Percentiles rank a stretch among this genome's conserved stretches.
phyloP scores from a whole-genome alignment of 345 rosid genomes.

The Pugionium cornutum region DNA sequence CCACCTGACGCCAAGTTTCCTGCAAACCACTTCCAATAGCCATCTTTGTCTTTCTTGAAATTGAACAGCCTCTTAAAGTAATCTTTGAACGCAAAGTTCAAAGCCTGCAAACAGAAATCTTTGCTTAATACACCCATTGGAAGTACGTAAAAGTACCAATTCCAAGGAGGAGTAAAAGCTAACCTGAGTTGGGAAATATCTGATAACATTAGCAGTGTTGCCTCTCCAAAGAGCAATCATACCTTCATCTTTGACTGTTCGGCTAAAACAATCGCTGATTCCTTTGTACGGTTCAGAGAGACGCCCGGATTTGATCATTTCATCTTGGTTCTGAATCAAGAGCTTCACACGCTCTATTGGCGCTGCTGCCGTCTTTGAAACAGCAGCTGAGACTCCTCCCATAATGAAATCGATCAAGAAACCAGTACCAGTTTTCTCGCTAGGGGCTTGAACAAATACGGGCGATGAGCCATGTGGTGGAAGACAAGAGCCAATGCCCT shows the following conservation, averaged over 20 bases:
- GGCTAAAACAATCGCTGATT: slow-evolving; percentile 66
- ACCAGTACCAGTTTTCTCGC: slow-evolving; percentile 77
- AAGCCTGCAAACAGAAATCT: slow-evolving; percentile 41
- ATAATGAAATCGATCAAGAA: slow-evolving; percentile 72
- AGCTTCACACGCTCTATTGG: slow-evolving; percentile 91
- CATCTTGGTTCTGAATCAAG: slow-evolving; percentile 87
- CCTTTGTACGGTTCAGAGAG: slow-evolving; percentile 86
- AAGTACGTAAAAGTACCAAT: not conserved
- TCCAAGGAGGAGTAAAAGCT: slow-evolving; percentile 30
- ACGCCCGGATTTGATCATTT: slow-evolving; percentile 75
- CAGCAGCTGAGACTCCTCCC: slow-evolving; percentile 93
- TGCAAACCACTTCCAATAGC: slow-evolving; percentile 95
- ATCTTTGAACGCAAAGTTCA: slow-evolving; percentile 94
- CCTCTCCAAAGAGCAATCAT: slow-evolving; percentile 76
- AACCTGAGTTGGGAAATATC: slow-evolving; percentile 88
- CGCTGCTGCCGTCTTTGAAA: slow-evolving; percentile 84
- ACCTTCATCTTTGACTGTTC: slow-evolving; percentile 73
- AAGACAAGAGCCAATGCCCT: slow-evolving; percentile 36
- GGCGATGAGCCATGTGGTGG: slow-evolving; percentile 39
- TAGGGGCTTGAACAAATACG: slow-evolving; percentile 57
- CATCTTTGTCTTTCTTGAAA: slow-evolving; percentile 90
- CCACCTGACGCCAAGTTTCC: slow-evolving; percentile 92
- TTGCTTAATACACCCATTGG: slow-evolving; percentile 5
- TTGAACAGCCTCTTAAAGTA: slow-evolving; percentile 83
- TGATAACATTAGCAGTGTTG: slow-evolving; percentile 85